These are phyloP conservation scores for Cystofilobasidium capitatum DNA, from an alignment of 768 basidiomycete species.

Conservation along the genomic window DNA sequence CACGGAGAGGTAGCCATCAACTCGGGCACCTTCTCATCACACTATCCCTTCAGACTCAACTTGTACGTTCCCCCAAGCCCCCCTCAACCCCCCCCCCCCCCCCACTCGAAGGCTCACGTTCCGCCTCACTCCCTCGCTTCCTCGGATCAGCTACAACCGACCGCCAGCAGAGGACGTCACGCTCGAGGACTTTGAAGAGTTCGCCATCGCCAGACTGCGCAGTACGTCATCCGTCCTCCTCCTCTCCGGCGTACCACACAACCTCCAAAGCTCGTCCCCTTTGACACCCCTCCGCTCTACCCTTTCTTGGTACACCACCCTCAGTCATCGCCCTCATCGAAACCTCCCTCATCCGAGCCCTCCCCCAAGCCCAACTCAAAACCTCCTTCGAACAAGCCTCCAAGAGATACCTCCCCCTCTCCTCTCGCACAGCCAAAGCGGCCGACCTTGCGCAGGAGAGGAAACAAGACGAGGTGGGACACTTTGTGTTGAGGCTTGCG, in stretches of 20 bases:
- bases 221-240: constrained; percentile 29
- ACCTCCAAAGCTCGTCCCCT: constrained; percentile 26
- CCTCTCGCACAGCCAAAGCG: constrained; percentile 48
- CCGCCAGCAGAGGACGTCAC: constrained; percentile 83
- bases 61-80: constrained; percentile 50
- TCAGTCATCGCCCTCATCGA: constrained; percentile 78
- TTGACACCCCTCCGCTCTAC: not conserved
- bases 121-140: constrained; percentile 7
- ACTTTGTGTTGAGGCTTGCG: constrained; percentile 85
- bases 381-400: constrained; percentile 54
- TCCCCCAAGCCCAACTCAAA: constrained; percentile 68
- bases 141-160: constrained; percentile 58
- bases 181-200: constrained; percentile 87
- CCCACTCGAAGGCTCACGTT: not conserved
- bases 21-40: not conserved
- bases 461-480: constrained; percentile 74
- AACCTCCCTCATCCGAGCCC: constrained; percentile 71
- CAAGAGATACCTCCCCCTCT: constrained; percentile 65
- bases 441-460: constrained; percentile 55
- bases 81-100: not conserved
- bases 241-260: not conserved
- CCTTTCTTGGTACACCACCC: constrained; percentile 16
- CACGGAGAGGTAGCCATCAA: not conserved
- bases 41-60: constrained; percentile 45
- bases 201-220: constrained; percentile 75